phyloP scores from a whole-genome alignment of 2,329 filamentous ascomycete species.

The Stemphylium lycopersici region DNA sequence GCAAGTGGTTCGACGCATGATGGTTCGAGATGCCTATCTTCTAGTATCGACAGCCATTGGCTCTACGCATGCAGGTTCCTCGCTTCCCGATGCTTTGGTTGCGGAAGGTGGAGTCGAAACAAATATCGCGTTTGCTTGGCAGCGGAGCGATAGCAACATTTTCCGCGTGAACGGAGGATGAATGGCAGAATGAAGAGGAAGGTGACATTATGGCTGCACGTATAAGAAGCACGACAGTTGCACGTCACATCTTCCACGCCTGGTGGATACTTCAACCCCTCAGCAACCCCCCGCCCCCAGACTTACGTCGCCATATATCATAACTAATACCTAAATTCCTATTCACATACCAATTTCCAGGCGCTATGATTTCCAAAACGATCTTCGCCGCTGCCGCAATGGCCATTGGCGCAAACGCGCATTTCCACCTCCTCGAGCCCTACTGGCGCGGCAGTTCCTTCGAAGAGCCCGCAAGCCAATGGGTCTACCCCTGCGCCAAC shows the following conservation, averaged over 20 bases:
- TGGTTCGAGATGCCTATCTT: not conserved
- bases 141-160: not conserved
- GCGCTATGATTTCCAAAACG: constrained; percentile 28
- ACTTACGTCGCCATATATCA: not conserved
- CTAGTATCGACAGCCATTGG: not conserved
- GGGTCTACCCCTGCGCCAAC: constrained; percentile 51
- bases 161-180: not conserved
- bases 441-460: constrained; percentile 53
- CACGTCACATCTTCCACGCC: not conserved
- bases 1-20: not conserved
- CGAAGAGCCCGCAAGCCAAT: constrained; percentile 45
- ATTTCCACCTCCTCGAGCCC: constrained; percentile 53
- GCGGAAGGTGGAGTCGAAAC: constrained; percentile 4
- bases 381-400: constrained; percentile 32
- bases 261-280: not conserved
- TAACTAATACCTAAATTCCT: not conserved
- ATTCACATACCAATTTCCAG: too few species aligned
- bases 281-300: not conserved
- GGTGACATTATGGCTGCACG: not conserved
- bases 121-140: constrained; percentile 8
- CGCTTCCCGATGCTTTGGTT: constrained; percentile 3
- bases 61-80: not conserved
- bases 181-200: not conserved
- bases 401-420: constrained; percentile 46
- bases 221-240: constrained; percentile 15